A percentile compares a stretch with the other conserved stretches of the same genome.
These are phyloP conservation scores for Zelopaecilomyces penicillatus DNA, from an alignment of 2,329 filamentous ascomycete species.

Conservation along the genomic window DNA sequence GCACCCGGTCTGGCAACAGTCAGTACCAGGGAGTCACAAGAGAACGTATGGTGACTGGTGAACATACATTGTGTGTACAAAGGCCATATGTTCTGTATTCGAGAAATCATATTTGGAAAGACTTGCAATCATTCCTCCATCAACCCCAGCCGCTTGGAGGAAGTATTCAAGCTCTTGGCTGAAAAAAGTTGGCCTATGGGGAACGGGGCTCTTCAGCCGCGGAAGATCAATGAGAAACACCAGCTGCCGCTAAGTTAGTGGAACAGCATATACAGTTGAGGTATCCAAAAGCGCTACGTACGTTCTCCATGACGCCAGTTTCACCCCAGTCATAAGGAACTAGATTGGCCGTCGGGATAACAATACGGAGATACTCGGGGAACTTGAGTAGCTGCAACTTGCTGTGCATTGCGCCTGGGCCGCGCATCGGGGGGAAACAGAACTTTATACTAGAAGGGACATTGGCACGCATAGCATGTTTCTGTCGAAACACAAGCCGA, in stretches of 20 bases:
- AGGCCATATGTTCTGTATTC: conserved; percentile 61
- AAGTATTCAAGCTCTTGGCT: conserved; percentile 64
- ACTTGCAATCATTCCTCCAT: conserved; percentile 56
- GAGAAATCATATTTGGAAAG: conserved; percentile 75
- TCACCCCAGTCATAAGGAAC: conserved; percentile 87
- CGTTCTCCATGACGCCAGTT: conserved; percentile 76
- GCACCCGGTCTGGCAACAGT: conserved; percentile 25
- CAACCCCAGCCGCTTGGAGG: conserved; percentile 56
- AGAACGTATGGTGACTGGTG: background rate
- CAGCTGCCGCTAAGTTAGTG: conserved; percentile 39
- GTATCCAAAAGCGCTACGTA: conserved; percentile 25
- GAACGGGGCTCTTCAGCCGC: conserved; percentile 32
- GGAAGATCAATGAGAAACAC: conserved; percentile 92
- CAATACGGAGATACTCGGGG: conserved; percentile 63
- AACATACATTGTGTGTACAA: conserved; percentile 78
- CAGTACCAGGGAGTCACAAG: conserved; percentile 7
- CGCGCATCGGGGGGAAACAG: conserved; percentile 77
- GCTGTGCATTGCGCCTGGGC: conserved; percentile 76
- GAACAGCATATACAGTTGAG: conserved; percentile 6
- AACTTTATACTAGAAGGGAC: conserved; percentile 51
- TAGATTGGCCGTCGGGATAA: conserved; percentile 80
- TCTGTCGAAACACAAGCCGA: conserved; percentile 20
- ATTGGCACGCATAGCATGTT: conserved; percentile 40
- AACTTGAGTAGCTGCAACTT: conserved; percentile 90
- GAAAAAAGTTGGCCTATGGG: conserved; percentile 41